phyloP scores from a whole-genome alignment of 192 early-diverging fungal species.

The Umbelopsis ramanniana region DNA sequence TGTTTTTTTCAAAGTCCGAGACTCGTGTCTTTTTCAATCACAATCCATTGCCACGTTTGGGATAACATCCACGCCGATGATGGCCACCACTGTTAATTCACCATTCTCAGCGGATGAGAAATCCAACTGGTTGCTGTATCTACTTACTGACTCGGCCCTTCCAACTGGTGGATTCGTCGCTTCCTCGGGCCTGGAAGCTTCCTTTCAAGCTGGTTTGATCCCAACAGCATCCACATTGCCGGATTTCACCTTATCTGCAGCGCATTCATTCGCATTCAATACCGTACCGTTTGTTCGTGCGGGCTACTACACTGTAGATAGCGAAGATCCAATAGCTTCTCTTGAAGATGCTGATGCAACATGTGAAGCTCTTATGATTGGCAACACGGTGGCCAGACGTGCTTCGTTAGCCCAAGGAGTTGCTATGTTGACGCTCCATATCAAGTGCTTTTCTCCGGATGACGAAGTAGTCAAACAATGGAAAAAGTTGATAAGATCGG shows the following conservation, averaged over 20 bases:
- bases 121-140: constrained; percentile 74
- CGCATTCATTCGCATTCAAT: constrained; percentile 72
- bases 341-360: constrained; percentile 36
- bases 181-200: constrained; percentile 89
- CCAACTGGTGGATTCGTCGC: constrained; percentile 96
- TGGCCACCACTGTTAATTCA: not conserved
- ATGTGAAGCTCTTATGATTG: constrained; percentile 40
- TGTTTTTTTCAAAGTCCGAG: constrained; percentile 5
- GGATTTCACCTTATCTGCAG: constrained; percentile 59
- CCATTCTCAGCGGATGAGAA: constrained; percentile 12
- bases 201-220: constrained; percentile 70
- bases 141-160: constrained; percentile 90
- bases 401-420: constrained; percentile 72
- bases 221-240: constrained; percentile 37
- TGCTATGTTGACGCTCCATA: constrained; percentile 66
- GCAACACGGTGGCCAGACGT: constrained; percentile 66
- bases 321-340: constrained; percentile 29
- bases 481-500: constrained; percentile 40
- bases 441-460: constrained; percentile 59
- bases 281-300: constrained; percentile 72
- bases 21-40: not conserved
- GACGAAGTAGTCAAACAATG: constrained; percentile 37
- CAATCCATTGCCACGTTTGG: not conserved
- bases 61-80: not conserved
- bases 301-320: constrained; percentile 46